Percentiles rank a stretch among this genome's conserved stretches.
These are phyloP conservation scores for Medicago lupulina DNA, from an alignment of 306 rosid species.

Conservation along the genomic window DNA sequence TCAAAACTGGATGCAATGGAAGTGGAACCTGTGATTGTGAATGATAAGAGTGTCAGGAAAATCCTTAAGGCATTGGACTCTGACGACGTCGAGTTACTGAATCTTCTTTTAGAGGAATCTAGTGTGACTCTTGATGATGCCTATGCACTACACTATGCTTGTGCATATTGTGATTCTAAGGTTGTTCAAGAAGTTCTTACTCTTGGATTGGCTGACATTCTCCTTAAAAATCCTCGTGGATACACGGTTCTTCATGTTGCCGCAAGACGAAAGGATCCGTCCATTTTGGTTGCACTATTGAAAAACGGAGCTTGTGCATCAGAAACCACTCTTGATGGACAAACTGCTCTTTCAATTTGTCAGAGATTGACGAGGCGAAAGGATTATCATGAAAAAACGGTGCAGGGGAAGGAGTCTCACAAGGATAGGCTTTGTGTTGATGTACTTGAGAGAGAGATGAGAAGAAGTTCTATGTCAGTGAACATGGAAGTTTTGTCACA, in stretches of 20 bases:
- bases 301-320: constrained; percentile 69
- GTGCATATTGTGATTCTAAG: constrained; percentile 88
- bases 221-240: constrained; percentile 61
- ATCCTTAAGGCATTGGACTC: constrained; percentile 82
- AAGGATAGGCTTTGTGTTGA: constrained; percentile 86
- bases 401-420: constrained; percentile 70
- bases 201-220: constrained; percentile 58
- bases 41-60: constrained; percentile 62
- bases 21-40: constrained; percentile 47
- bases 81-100: constrained; percentile 87
- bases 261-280: constrained; percentile 85
- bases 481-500: constrained; percentile 51
- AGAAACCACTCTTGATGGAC: constrained; percentile 72
- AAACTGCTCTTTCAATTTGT: constrained; percentile 83
- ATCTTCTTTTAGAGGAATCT: constrained; percentile 75
- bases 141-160: constrained; percentile 78
- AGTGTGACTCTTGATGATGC: constrained; percentile 74
- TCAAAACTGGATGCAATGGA: constrained; percentile 48
- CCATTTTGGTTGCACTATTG: constrained; percentile 71
- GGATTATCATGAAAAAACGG: constrained; percentile 62
- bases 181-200: constrained; percentile 76
- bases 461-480: constrained; percentile 60
- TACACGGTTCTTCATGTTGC: constrained; percentile 84
- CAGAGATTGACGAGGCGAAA: constrained; percentile 82
- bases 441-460: constrained; percentile 85